Conservation (phyloP, 768 basidiomycete species). For the Amyloporia xantha region DNA sequence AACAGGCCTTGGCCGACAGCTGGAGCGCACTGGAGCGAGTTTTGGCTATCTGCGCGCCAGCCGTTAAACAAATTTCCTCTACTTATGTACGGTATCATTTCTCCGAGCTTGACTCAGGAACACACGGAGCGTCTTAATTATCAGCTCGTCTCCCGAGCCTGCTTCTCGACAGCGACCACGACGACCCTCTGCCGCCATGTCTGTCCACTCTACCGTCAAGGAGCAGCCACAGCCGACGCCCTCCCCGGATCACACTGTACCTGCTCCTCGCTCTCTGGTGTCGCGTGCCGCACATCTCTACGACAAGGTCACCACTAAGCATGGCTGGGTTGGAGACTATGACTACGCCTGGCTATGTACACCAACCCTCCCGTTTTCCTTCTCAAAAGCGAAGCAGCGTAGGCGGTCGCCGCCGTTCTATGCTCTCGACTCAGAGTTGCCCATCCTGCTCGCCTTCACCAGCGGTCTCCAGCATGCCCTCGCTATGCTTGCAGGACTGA, state of each 20-base stretch:
- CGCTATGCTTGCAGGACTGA: constrained; percentile 78
- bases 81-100: no score
- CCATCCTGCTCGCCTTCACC: constrained; percentile 64
- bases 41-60: no score
- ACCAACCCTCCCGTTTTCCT: constrained; percentile 54
- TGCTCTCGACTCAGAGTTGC: constrained; percentile 63
- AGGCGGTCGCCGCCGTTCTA: constrained; percentile 62
- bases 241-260: constrained; percentile 8
- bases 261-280: background rate
- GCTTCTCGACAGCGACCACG: no score
- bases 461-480: constrained; percentile 72
- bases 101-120: no score
- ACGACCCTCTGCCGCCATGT: constrained; percentile 20
- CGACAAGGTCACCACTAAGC: constrained; percentile 38
- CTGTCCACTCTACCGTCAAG: constrained; percentile 22
- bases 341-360: constrained; percentile 69
- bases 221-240: constrained; percentile 24
- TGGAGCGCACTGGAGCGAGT: no score
- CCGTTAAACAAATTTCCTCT: no score
- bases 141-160: no score
- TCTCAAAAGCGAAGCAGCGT: constrained; percentile 19
- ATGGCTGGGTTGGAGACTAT: constrained; percentile 84
- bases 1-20: no score
- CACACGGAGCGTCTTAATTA: no score
- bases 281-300: constrained; percentile 13